phyloP scores from a whole-genome alignment of 306 rosid genomes.

The Rosa persica region DNA sequence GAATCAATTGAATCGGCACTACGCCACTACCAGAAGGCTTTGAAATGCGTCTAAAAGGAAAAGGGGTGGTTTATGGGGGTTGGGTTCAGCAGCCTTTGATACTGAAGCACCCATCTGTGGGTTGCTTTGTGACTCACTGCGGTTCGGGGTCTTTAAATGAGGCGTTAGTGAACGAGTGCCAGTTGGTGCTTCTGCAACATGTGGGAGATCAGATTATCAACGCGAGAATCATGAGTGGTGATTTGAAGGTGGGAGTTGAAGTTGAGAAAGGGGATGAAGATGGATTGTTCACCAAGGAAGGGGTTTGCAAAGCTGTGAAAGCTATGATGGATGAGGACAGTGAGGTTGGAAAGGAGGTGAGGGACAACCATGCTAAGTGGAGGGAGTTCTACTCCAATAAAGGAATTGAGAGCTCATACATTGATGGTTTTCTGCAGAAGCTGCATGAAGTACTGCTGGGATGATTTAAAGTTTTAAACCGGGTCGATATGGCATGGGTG shows the following conservation, averaged over 20 bases:
- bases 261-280: constrained; percentile 58
- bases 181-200: constrained; percentile 51
- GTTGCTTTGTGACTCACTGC: constrained; percentile 82
- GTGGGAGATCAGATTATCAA: constrained; percentile 52
- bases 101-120: constrained; percentile 63
- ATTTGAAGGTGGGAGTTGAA: constrained; percentile 57
- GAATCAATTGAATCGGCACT: constrained; percentile 42
- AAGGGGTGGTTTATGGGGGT: constrained; percentile 59
- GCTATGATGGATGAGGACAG: constrained; percentile 41
- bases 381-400: constrained; percentile 38
- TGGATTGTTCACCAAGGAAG: constrained; percentile 48
- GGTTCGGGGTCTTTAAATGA: constrained; percentile 69
- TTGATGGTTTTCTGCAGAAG: constrained; percentile 40
- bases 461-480: too few relatives aligned
- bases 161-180: constrained; percentile 51
- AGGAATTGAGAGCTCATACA: constrained; percentile 47
- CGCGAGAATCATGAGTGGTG: constrained; percentile 53
- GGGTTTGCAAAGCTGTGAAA: constrained; percentile 44
- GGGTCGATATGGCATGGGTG: too few relatives aligned
- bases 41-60: constrained; percentile 38
- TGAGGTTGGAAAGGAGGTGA: constrained; percentile 39
- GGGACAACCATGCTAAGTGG: constrained; percentile 46
- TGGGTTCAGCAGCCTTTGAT: constrained; percentile 70
- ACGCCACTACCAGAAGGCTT: constrained; percentile 67
- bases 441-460: constrained; percentile 21